Conservation (phyloP, 495 filamentous ascomycete species). For the Bryoglossum gracile region DNA sequence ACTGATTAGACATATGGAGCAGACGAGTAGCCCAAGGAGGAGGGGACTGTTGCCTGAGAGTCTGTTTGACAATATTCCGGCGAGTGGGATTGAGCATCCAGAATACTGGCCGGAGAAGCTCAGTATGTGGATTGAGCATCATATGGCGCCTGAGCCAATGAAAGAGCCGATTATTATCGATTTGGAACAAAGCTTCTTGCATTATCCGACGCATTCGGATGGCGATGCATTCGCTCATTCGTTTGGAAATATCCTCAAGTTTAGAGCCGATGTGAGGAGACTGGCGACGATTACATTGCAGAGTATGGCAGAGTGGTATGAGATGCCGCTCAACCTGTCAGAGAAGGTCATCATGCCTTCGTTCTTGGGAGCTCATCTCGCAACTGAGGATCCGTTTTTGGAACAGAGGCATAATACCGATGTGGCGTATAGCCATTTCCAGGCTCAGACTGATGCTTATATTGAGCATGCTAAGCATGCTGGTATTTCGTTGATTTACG, state of each 20-base stretch:
- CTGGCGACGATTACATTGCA: conserved; percentile 15
- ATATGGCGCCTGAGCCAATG: conserved; percentile 7
- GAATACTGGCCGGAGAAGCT: conserved; percentile 13
- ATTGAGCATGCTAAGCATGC: conserved; percentile 8
- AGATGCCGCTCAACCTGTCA: conserved; percentile 2
- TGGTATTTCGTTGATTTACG: conserved; percentile 16
- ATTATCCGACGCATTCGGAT: conserved; percentile 17
- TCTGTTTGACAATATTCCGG: conserved; percentile 11
- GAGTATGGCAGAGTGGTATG: conserved; percentile 7
- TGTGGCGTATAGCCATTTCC: conserved; percentile 9
- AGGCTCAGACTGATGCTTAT: conserved; percentile 12
- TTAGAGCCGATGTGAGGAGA: conserved; percentile 15
- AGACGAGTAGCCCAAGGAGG: neutral
- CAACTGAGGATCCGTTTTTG: conserved; percentile 11
- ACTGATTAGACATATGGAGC: conserved; percentile 12
- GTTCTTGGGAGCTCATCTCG: conserved; percentile 21
- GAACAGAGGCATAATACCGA: conserved; percentile 10
- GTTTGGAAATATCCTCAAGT: conserved; percentile 23
- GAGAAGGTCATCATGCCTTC: conserved; percentile 4
- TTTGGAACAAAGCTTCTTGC: conserved; percentile 13
- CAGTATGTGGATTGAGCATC: conserved; percentile 9
- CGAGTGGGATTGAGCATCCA: conserved; percentile 11
- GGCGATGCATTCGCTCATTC: conserved; percentile 13
- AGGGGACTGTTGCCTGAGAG: conserved; percentile 10
- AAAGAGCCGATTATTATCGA: conserved; percentile 17